These are phyloP conservation scores for Bipolaris gigantea DNA, from an alignment of 2,329 filamentous ascomycete genomes.

Conservation along the genomic window DNA sequence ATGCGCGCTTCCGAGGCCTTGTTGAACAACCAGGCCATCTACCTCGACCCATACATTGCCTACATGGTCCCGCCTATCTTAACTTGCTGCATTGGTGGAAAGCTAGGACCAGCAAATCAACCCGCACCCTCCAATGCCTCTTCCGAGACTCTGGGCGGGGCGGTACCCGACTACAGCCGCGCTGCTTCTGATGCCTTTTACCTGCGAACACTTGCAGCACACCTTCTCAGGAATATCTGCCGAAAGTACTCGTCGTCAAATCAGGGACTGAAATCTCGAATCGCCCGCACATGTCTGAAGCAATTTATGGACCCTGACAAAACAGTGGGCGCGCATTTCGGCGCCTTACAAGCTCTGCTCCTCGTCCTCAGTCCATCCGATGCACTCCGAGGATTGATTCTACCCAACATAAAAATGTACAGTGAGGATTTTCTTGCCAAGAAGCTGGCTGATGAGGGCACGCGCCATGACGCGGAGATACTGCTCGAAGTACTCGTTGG, in stretches of 20 bases:
- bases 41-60: constrained; percentile 69
- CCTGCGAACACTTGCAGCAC: constrained; percentile 81
- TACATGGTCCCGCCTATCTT: constrained; percentile 82
- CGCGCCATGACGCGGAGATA: constrained; percentile 62
- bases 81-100: constrained; percentile 85
- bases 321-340: constrained; percentile 82
- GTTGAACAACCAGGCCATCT: constrained; percentile 79
- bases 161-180: constrained; percentile 24
- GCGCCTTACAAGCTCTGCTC: constrained; percentile 78
- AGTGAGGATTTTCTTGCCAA: constrained; percentile 61
- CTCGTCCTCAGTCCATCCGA: constrained; percentile 72
- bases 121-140: constrained; percentile 53
- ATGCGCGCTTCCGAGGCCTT: constrained; percentile 87
- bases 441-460: constrained; percentile 53
- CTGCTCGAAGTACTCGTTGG: constrained; percentile 61
- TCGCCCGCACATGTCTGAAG: constrained; percentile 91
- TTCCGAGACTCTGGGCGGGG: constrained; percentile 50
- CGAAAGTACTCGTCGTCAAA: constrained; percentile 80
- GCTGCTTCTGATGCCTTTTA: constrained; percentile 64
- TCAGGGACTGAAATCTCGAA: constrained; percentile 79
- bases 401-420: constrained; percentile 68
- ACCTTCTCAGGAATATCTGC: constrained; percentile 76
- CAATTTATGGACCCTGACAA: constrained; percentile 86
- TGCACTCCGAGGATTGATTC: constrained; percentile 61
- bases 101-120: constrained; percentile 65